Evolutionary conservation across 441 rosid species (phyloP).

Genomic region (Brassica balearica): DNA sequence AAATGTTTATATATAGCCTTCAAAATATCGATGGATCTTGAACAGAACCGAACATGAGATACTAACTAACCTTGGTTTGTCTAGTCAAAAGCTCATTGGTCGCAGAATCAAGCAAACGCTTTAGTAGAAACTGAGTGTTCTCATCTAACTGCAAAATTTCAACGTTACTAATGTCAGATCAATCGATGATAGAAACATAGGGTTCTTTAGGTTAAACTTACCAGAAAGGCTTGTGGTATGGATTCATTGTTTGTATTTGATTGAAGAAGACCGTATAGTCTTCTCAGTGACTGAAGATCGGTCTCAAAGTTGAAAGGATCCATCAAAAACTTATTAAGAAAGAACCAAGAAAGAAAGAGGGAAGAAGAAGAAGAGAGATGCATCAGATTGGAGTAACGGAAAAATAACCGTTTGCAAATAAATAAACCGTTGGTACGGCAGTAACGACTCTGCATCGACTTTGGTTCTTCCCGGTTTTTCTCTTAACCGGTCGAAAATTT

Average conservation of each 20-base stretch:
- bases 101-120: constrained; percentile 52
- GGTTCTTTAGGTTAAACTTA: constrained; percentile 17
- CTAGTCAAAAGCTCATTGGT: constrained; percentile 41
- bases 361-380: not conserved
- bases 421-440: not conserved
- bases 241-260: constrained; percentile 19
- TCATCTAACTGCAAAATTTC: constrained; percentile 44
- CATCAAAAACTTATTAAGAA: constrained; percentile 28
- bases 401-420: not conserved
- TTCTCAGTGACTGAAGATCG: constrained; percentile 50
- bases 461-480: not conserved
- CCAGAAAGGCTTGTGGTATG: constrained; percentile 12
- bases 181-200: not conserved
- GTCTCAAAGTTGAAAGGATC: constrained; percentile 39
- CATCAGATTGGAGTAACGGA: not conserved
- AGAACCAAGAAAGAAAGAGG: not conserved
- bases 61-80: constrained; percentile 38
- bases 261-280: constrained; percentile 48
- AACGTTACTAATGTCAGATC: not conserved
- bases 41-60: not conserved
- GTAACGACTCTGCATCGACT: not conserved
- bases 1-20: not conserved
- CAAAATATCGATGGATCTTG: not conserved
- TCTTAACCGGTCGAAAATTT: not conserved
- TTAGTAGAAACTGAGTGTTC: constrained; percentile 43